Evolutionary conservation across 2,329 filamentous ascomycete species (phyloP), one percentile per base, ranked within the genome.

Genomic region (Trichoderma harzianum): DNA sequence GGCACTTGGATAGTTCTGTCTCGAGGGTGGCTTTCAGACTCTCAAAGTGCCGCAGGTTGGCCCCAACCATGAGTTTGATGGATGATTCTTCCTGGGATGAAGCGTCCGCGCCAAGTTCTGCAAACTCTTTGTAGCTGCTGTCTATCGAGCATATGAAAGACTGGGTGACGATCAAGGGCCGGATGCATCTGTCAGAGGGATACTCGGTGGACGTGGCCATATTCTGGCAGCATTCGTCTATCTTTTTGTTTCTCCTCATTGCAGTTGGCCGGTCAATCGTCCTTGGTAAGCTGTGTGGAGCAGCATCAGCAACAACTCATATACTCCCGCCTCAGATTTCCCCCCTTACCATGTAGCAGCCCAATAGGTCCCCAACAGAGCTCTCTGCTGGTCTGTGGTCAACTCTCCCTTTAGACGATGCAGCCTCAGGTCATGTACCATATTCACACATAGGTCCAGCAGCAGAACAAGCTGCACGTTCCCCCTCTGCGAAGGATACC

Each of bases 351-450:
- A 34, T 18, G 32, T 28, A 34, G 61, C 61, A 47, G 71, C 26
- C 53, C 69, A 71, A 32, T 71, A 72, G 21, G 68, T 70, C 5
- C 71, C 71, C 12, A 72, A 55, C n/a, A 72, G 63, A 32, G 71
- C 51, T 26, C 71, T 55, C 32, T 70, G 71, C 62, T 72, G 51
- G 14, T 72, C 71, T 43, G 21, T 51, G 12, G 58, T 71, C 34
- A 71, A 21, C 16, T 51, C 61, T 7, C 36, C 34, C 26, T 4
- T 24, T 3, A 43, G 32, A 8, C 26, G 34, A 51, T 72, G 47
- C 51, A 71, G 55, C 10, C 55, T 14, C 61, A 72, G 16, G 3
- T 72, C 71, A n/a, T 72, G 58, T 18, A 39, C 71, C 51, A 72
- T 71, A 11, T 68, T 72, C 30, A 61, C 39, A 24, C 71, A 72